Evolutionary conservation across 2,329 filamentous ascomycete species (phyloP).

Genomic region (Phyllosticta capitalensis): DNA sequence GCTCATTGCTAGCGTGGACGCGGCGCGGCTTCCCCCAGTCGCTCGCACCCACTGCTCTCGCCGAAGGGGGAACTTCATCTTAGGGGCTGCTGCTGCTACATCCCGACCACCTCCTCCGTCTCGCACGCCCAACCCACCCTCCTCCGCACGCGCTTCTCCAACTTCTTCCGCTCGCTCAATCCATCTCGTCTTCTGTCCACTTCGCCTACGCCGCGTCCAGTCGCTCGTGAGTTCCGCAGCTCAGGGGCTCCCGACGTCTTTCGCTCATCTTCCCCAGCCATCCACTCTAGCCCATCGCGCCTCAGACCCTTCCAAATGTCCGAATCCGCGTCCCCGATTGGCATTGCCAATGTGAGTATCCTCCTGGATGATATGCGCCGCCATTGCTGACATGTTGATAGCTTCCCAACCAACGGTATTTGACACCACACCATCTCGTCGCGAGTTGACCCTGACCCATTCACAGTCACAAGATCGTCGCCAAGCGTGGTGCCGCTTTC

Average conservation of each 20-base stretch:
- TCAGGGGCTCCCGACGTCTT: constrained; percentile 6
- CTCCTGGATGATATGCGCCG: not conserved
- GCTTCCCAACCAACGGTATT: constrained; percentile 60
- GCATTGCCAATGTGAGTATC: constrained; percentile 60
- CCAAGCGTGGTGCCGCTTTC: constrained; percentile 87
- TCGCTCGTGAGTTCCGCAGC: not conserved
- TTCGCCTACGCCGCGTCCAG: not conserved
- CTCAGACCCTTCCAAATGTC: constrained; percentile 40
- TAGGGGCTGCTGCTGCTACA: constrained; percentile 11
- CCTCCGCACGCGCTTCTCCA: constrained; percentile 5
- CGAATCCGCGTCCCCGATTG: constrained; percentile 58
- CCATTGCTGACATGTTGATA: constrained; percentile 32
- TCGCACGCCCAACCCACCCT: constrained; percentile 3
- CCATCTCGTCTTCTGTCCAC: not conserved
- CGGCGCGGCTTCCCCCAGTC: constrained; percentile 7
- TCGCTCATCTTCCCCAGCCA: constrained; percentile 6
- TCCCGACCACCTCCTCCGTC: constrained; percentile 2
- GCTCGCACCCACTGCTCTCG: constrained; percentile 2
- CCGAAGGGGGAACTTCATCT: constrained; percentile 11
- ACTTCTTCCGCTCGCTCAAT: constrained; percentile 10
- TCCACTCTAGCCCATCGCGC: constrained; percentile 6
- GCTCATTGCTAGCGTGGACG: constrained; percentile 6
- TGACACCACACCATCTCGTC: constrained; percentile 3
- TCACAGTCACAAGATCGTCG: constrained; percentile 59
- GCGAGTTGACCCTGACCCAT: constrained; percentile 21